These are phyloP conservation scores for Aphanomyces stellatus DNA, from an alignment of 352 stramenopile genomes.

Conservation along the genomic window DNA sequence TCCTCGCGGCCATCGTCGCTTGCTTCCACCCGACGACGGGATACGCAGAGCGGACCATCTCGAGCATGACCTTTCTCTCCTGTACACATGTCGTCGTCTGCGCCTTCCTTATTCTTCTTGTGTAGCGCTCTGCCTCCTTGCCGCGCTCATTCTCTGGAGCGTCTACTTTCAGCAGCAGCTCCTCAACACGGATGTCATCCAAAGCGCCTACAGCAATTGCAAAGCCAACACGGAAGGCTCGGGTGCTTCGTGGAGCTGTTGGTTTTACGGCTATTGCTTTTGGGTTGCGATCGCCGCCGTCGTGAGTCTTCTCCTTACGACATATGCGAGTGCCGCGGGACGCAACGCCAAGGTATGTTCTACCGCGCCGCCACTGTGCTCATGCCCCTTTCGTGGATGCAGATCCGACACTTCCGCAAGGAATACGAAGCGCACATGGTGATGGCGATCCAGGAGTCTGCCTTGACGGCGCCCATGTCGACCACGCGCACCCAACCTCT, in stretches of 20 bases:
- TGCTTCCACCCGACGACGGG: conserved; percentile 65
- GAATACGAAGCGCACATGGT: conserved; percentile 72
- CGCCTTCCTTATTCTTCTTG: too few relatives aligned
- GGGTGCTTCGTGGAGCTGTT: conserved; percentile 57
- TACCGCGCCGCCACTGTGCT: background rate
- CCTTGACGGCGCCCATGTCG: background rate
- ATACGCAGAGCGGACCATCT: conserved; percentile 61
- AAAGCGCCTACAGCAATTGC: conserved; percentile 62
- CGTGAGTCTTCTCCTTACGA: conserved; percentile 65
- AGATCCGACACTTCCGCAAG: conserved; percentile 78
- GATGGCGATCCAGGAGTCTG: conserved; percentile 62
- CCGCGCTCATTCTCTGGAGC: conserved; percentile 73
- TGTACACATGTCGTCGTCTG: too few relatives aligned
- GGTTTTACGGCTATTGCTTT: conserved; percentile 83
- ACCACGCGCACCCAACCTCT: background rate
- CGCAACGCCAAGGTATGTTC: conserved; percentile 51
- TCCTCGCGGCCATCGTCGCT: conserved; percentile 52
- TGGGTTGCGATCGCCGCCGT: conserved; percentile 73
- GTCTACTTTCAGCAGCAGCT: conserved; percentile 65
- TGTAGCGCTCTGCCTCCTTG: conserved; percentile 50
- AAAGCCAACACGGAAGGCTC: conserved; percentile 40
- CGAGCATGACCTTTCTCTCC: conserved; percentile 62
- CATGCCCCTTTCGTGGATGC: background rate
- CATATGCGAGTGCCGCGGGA: conserved; percentile 67
- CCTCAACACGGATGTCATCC: conserved; percentile 71